Conservation (phyloP, 345 rosid genomes). For the Salix exigua region DNA sequence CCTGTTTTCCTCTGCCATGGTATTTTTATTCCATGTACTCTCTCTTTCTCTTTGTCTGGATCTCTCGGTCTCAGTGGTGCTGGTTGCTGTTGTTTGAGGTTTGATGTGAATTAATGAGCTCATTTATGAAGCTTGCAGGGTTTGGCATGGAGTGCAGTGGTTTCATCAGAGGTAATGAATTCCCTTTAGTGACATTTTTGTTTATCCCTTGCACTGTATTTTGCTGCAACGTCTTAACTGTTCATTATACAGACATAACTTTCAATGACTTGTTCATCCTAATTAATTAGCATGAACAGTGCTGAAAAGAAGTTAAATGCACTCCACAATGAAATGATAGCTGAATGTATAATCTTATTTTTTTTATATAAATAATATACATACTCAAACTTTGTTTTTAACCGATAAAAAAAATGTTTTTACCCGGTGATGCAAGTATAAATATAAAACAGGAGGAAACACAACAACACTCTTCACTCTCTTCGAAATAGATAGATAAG, state of each 20-base stretch:
- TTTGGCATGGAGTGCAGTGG: conserved; percentile 94
- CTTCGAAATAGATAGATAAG: too few relatives aligned
- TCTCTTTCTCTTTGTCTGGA: background rate
- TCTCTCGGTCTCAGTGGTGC: background rate
- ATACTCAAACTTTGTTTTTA: too few relatives aligned
- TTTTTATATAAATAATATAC: too few relatives aligned
- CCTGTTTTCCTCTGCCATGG: conserved; percentile 96
- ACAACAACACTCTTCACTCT: too few relatives aligned
- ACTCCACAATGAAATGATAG: too few relatives aligned
- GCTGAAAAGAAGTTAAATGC: too few relatives aligned
- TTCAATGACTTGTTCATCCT: too few relatives aligned
- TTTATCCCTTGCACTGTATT: background rate
- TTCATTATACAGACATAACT: background rate
- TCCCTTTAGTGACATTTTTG: background rate
- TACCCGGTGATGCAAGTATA: too few relatives aligned
- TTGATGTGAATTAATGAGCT: conserved; percentile 22
- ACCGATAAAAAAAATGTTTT: too few relatives aligned
- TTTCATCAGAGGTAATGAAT: conserved; percentile 87
- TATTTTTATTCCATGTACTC: conserved; percentile 5
- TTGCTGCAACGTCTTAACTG: background rate
- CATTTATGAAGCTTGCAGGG: conserved; percentile 55
- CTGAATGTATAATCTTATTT: too few relatives aligned
- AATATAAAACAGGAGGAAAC: too few relatives aligned
- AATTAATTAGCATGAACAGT: too few relatives aligned
- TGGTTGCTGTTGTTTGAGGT: background rate